These are phyloP conservation scores for Phytophthora syringae DNA, from an alignment of 352 stramenopile genomes.

Conservation along the genomic window DNA sequence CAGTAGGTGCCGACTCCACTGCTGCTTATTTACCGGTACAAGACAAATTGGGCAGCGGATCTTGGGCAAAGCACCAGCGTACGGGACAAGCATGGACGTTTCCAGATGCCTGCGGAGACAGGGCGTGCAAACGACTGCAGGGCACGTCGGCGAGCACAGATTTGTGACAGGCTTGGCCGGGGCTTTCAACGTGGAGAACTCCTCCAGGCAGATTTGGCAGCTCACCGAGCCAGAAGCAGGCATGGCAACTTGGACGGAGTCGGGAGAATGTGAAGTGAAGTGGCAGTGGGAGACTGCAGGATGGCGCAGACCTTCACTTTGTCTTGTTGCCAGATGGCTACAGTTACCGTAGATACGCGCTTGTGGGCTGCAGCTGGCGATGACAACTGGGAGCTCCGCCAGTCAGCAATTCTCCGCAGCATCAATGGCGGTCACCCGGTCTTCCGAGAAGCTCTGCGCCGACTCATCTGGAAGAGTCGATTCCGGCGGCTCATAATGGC, in stretches of 20 bases:
- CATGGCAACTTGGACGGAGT: not conserved
- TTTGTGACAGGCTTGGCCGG: constrained; percentile 5
- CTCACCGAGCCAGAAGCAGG: not conserved
- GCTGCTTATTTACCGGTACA: constrained; percentile 33
- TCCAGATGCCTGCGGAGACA: constrained; percentile 41
- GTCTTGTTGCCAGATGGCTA: too few species aligned
- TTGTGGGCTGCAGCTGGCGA: constrained; percentile 25
- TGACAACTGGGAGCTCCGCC: constrained; percentile 3
- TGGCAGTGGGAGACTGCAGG: not conserved
- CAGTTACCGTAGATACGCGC: constrained; percentile 22
- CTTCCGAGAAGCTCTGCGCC: constrained; percentile 14
- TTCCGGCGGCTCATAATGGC: constrained; percentile 9
- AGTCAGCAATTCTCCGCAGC: constrained; percentile 6
- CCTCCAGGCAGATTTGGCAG: constrained; percentile 56
- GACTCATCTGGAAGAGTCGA: constrained; percentile 28
- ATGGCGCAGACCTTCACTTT: too few species aligned
- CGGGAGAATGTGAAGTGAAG: not conserved
- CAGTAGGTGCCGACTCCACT: constrained; percentile 19
- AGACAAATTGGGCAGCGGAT: constrained; percentile 55
- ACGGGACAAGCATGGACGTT: constrained; percentile 36
- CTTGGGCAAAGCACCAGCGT: constrained; percentile 45
- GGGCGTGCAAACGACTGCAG: constrained; percentile 34
- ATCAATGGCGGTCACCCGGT: constrained; percentile 8
- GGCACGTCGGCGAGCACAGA: constrained; percentile 41
- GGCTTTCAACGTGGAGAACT: constrained; percentile 10